Evolutionary conservation across 805 yeast species (phyloP), one percentile per base, ranked within the genome.

Genomic region (Ascoidea tarda): DNA sequence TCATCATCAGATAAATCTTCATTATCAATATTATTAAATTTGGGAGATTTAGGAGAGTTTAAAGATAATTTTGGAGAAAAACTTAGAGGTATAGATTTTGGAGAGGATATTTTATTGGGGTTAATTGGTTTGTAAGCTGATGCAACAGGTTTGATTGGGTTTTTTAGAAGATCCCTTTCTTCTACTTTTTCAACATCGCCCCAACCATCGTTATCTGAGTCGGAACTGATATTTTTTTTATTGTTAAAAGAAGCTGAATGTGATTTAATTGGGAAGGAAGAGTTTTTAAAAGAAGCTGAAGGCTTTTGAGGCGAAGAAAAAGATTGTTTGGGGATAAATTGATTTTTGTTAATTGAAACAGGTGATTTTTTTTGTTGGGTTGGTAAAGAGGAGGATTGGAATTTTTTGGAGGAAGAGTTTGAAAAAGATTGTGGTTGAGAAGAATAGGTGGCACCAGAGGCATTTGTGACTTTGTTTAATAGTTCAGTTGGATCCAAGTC

Each of bases 371-470:
- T 38, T 38, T 38, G 8, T 10, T 8, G 44, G 14, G 14, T 38
- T 10, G 14, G 14, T 10, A 14, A 10, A 38, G 8, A 10, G 8
- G 44, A 38, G 4, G 14, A 10, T 10, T 38, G 8, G 8, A 14
- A 38, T 10, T 10, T 38, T 10, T 38, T 38, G 2, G 44, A 4
- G 14, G 14, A 10, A 38, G 8, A 10, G 2, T 8, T 38, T 10
- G 14, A 8, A 10, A 10, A 10, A 10, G 44, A 54, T 50, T 45
- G 46, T 63, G 57, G 60, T 61, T 80, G 87, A 52, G 79, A 77
- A 5, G 93, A 82, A 69, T 93, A 93, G 63, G 96, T 82, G 16
- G 99, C 96, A 61, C 99, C 99, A 1, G 98, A 86, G 42, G 98
- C 96, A 59, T 87, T 84, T 58, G 87, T 81, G 50, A 93, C 81